phyloP scores from a whole-genome alignment of 2,329 filamentous ascomycete genomes.

The Diaporthe sp. region DNA sequence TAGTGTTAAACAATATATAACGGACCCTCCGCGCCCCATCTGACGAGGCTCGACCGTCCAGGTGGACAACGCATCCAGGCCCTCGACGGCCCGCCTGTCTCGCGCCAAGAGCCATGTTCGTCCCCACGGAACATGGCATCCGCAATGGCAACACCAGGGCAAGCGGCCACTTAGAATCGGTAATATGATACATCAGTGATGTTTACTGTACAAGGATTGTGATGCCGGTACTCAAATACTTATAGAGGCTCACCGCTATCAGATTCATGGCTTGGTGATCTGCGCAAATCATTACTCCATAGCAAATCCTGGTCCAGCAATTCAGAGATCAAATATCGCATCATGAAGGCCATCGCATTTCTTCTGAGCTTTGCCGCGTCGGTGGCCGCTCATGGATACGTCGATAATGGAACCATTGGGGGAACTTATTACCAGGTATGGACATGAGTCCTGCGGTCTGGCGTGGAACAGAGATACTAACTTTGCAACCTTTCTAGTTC shows the following conservation, averaged over 20 bases:
- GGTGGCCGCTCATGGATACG: constrained; percentile 32
- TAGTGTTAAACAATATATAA: constrained; percentile 28
- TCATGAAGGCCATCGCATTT: constrained; percentile 20
- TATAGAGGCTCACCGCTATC: constrained; percentile 8
- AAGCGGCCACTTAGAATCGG: not conserved
- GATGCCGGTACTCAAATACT: not conserved
- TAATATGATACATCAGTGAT: not conserved
- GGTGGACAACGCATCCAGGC: not conserved
- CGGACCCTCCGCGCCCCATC: constrained; percentile 21
- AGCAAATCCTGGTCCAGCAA: not conserved
- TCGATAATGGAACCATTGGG: constrained; percentile 33
- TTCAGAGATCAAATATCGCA: not conserved
- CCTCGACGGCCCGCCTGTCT: constrained; percentile 4
- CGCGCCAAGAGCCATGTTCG: constrained; percentile 27
- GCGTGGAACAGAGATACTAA: not conserved
- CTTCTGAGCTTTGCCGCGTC: constrained; percentile 20
- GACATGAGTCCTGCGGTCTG: not conserved
- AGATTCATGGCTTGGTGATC: not conserved
- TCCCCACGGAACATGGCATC: constrained; percentile 13
- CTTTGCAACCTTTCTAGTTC: constrained; percentile 7
- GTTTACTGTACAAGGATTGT: constrained; percentile 1
- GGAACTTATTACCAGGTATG: constrained; percentile 30
- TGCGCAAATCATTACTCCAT: not conserved
- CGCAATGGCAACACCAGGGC: constrained; percentile 3
- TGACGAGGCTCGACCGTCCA: constrained; percentile 24